Evolutionary conservation across 306 rosid species (phyloP).

Genomic region (Vachellia pachyceras): DNA sequence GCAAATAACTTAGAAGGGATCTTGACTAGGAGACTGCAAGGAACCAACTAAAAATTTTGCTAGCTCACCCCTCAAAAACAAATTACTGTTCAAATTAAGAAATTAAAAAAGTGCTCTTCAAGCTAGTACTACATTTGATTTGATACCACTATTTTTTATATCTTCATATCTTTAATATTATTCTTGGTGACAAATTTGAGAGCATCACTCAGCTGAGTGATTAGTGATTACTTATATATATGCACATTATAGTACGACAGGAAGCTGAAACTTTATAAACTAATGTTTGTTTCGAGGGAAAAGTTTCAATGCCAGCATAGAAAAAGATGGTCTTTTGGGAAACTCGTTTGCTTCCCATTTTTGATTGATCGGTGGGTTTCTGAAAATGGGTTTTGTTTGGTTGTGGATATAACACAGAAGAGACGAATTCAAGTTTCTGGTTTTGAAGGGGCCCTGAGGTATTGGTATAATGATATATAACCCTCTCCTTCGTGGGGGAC

Average conservation of each 20-base stretch:
- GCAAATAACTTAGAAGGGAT: too few species aligned
- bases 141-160: not conserved
- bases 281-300: slow-evolving; percentile 40
- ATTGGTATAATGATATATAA: not conserved
- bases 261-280: not conserved
- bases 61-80: too few species aligned
- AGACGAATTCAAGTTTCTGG: slow-evolving; percentile 3
- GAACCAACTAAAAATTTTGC: too few species aligned
- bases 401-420: slow-evolving; percentile 18
- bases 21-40: too few species aligned
- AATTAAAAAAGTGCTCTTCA: not conserved
- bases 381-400: slow-evolving; percentile 18
- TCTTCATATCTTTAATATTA: too few species aligned
- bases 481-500: slow-evolving; percentile 46
- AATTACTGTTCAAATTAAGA: not conserved
- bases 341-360: slow-evolving; percentile 26
- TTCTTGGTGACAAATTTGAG: not conserved
- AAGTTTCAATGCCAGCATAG: slow-evolving; percentile 26
- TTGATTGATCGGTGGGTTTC: slow-evolving; percentile 4
- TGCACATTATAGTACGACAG: too few species aligned
- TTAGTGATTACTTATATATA: not conserved
- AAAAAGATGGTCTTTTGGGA: slow-evolving; percentile 19
- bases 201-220: not conserved
- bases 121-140: not conserved
- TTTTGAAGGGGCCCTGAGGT: slow-evolving; percentile 31